Evolutionary conservation across 179 eudicot genomes (phyloP).

Genomic region (Sideroxylon spinosum): DNA sequence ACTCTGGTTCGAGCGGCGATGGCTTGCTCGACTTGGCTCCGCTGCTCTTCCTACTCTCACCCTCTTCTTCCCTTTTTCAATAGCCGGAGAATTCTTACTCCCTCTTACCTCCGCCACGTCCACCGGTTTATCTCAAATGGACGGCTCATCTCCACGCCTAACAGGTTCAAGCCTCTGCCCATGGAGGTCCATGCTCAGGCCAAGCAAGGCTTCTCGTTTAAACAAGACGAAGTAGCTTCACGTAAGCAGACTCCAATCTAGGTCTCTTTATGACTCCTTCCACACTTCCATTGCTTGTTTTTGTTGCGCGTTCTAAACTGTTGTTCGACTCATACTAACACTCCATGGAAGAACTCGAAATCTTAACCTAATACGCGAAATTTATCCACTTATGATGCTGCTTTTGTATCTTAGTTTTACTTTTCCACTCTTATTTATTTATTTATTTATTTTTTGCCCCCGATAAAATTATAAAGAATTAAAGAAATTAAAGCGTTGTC

Average conservation of each 20-base stretch:
- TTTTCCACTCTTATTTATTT: neutral
- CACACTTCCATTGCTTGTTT: constrained; percentile 11
- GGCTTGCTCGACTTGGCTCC: constrained; percentile 32
- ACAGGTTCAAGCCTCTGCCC: constrained; percentile 10
- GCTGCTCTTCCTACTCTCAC: constrained; percentile 16
- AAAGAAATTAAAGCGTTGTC: neutral
- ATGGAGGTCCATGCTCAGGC: constrained; percentile 33
- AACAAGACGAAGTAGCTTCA: constrained; percentile 46
- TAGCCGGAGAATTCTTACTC: constrained; percentile 4
- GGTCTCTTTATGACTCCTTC: neutral
- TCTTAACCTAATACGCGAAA: neutral
- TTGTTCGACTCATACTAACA: neutral
- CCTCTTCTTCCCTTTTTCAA: constrained; percentile 18
- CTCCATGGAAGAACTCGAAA: neutral
- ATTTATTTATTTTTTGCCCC: neutral
- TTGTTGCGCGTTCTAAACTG: neutral
- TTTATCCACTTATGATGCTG: neutral
- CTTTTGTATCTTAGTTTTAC: too few species aligned
- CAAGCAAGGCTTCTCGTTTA: constrained; percentile 31
- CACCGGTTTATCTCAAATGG: constrained; percentile 11
- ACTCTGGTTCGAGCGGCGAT: constrained; percentile 17
- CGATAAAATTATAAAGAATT: neutral
- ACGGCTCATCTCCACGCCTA: neutral
- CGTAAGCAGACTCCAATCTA: constrained; percentile 23
- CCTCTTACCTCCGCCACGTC: constrained; percentile 13